Evolutionary conservation across 495 filamentous ascomycete genomes (phyloP).

Genomic region (Podospora tetraspora): DNA sequence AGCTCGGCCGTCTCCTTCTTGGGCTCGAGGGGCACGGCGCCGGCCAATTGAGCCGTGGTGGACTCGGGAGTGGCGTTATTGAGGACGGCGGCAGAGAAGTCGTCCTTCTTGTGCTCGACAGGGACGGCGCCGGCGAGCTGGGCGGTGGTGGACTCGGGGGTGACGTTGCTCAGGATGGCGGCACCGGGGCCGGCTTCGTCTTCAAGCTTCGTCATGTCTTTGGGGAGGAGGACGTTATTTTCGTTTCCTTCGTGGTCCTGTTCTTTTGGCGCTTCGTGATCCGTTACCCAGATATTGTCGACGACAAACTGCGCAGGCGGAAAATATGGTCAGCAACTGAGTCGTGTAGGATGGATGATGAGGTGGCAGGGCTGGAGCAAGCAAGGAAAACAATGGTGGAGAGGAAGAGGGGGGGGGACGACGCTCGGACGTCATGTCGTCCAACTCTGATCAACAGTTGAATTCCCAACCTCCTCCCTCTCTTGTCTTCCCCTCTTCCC

Average conservation of each 20-base stretch:
- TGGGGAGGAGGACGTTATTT: conserved; percentile 81
- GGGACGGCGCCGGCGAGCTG: conserved; percentile 65
- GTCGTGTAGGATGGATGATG: neutral
- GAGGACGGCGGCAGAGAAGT: neutral
- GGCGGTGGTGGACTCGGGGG: conserved; percentile 70
- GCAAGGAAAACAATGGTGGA: neutral
- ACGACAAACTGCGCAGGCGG: conserved; percentile 69
- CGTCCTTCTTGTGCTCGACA: conserved; percentile 42
- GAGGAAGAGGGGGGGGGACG: conserved; percentile 8
- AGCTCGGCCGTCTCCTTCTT: conserved; percentile 40
- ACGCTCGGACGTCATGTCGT: conserved; percentile 10
- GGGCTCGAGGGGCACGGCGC: conserved; percentile 27
- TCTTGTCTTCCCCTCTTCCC: neutral
- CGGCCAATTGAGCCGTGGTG: conserved; percentile 33
- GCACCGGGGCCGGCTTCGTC: conserved; percentile 35
- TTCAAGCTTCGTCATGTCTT: conserved; percentile 53
- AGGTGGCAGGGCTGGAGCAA: neutral
- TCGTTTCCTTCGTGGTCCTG: conserved; percentile 69
- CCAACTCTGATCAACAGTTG: conserved; percentile 6
- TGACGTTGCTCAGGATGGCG: conserved; percentile 41
- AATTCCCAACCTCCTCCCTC: neutral
- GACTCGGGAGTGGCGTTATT: conserved; percentile 29
- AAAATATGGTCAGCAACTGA: conserved; percentile 16
- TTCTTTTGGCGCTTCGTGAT: conserved; percentile 72
- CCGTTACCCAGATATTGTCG: conserved; percentile 78